Base-by-base conservation (phyloP, 306 rosid genomes). In the Ochetophila trinervis region DNA sequence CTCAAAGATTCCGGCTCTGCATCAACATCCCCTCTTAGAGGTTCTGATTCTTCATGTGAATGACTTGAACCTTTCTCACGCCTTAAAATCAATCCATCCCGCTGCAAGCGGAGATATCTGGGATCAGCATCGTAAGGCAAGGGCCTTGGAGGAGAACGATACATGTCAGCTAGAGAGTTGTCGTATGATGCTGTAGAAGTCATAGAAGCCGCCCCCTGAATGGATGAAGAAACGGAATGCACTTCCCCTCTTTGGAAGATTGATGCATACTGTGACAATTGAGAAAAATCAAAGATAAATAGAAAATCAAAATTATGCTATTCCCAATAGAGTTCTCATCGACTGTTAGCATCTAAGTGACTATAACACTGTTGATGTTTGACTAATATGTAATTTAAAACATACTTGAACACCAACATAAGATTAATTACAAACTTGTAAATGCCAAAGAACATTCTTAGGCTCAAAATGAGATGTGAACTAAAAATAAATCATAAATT, bases 121-220 rank as follows among this genome's bases (percentile, higher is more conserved):
- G 89, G 79, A 70, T 89, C 97, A 49, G 81, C 88, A 74, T 93
- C 98, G 70, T 93, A 93, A 13, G 98, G 98, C 82, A 93, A 84
- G 19, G 98, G 97, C 83, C 95, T 83, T 61, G 98, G 98, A 70
- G 98, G 98, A 69, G 98, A 84, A 32, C 86, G 98, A 78, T 89
- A 93, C 77, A 86, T 81, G 63, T 86, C 97, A 54, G 97, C 85
- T 18, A 89, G 70, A 66, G 96, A 84, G 83, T 83, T 84, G 72
- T 90, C 98, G 18, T 78, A 83, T 23, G 96, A 86, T 53, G 87
- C 79, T 20, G 98, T 34, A 52, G 98, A 86, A 21, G 68, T 77
- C 78, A 92, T 67, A 60, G 98, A 89, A 58, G 95, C 81, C n/a
- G 87, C 63, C 61, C 96, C 97, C 70, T 85, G 95, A 58, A 86